A percentile compares a stretch with the other conserved stretches of the same genome.
phyloP scores from a whole-genome alignment of 1,284 basidiomycete genomes.

The Austropuccinia psidii region DNA sequence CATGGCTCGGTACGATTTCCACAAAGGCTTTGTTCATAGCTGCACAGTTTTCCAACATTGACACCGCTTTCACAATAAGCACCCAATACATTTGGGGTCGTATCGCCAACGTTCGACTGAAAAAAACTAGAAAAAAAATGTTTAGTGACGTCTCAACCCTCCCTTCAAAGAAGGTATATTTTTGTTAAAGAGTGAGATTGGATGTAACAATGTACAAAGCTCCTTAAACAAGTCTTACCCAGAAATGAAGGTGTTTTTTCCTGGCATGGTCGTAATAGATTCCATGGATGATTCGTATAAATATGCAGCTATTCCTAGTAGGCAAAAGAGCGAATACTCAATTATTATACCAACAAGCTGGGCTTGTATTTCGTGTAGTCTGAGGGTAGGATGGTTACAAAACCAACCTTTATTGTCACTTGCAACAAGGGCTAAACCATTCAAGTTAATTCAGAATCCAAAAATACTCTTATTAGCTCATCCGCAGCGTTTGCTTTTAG shows the following conservation, averaged over 20 bases:
- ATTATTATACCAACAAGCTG: too few species aligned
- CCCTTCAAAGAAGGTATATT: neutral
- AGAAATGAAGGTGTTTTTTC: slow-evolving; percentile 63
- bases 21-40: slow-evolving; percentile 38
- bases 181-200: neutral
- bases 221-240: slow-evolving; percentile 52
- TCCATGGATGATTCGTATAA: slow-evolving; percentile 63
- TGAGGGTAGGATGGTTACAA: too few species aligned
- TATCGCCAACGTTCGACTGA: slow-evolving; percentile 62
- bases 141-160: neutral
- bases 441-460: too few species aligned
- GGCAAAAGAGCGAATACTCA: neutral
- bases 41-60: slow-evolving; percentile 58
- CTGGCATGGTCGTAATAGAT: slow-evolving; percentile 59
- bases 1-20: neutral
- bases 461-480: too few species aligned
- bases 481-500: too few species aligned
- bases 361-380: too few species aligned
- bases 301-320: slow-evolving; percentile 57
- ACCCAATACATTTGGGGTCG: slow-evolving; percentile 51
- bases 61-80: slow-evolving; percentile 70
- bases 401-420: slow-evolving; percentile 63
- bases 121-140: neutral
- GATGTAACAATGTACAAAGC: slow-evolving; percentile 46
- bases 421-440: slow-evolving; percentile 55